A percentile compares a stretch with the other conserved stretches of the same genome.
Conservation (phyloP, 805 yeast genomes). For the Saturnispora dispora region DNA sequence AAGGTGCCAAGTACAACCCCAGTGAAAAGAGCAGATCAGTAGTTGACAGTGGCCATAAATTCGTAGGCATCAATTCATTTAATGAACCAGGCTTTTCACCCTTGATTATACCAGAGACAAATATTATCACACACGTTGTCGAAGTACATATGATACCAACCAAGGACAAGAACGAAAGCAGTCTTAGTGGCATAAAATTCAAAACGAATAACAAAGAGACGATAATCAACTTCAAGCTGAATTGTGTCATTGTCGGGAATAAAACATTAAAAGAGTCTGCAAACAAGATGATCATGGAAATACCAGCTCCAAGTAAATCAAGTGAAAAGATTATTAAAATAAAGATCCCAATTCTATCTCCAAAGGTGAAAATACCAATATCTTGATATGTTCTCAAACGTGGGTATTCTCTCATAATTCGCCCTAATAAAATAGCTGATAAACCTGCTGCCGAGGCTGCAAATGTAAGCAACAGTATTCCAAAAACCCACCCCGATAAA, state of each 20-base stretch:
- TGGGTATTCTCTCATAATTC: constrained; percentile 33
- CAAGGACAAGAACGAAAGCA: constrained; percentile 60
- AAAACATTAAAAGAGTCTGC: constrained; percentile 48
- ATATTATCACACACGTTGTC: constrained; percentile 48
- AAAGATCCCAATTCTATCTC: constrained; percentile 33
- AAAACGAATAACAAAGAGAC: constrained; percentile 33
- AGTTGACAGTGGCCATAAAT: constrained; percentile 50
- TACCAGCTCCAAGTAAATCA: constrained; percentile 54
- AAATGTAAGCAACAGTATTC: constrained; percentile 32
- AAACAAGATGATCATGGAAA: constrained; percentile 49
- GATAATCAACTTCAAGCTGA: constrained; percentile 35
- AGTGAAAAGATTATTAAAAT: constrained; percentile 43
- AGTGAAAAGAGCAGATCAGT: constrained; percentile 48
- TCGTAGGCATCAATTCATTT: constrained; percentile 51
- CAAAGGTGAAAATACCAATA: constrained; percentile 44
- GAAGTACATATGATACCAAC: constrained; percentile 66
- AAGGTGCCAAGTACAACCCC: constrained; percentile 69
- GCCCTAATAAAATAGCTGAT: constrained; percentile 48
- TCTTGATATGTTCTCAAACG: constrained; percentile 48
- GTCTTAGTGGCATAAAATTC: constrained; percentile 62
- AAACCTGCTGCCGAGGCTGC: constrained; percentile 43
- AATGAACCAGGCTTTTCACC: constrained; percentile 66
- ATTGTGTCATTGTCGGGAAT: constrained; percentile 33
- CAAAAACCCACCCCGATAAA: constrained; percentile 59
- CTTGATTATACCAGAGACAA: constrained; percentile 57